These are phyloP conservation scores for Paraphaeosphaeria minitans DNA, from an alignment of 2,329 filamentous ascomycete species.

Conservation along the genomic window DNA sequence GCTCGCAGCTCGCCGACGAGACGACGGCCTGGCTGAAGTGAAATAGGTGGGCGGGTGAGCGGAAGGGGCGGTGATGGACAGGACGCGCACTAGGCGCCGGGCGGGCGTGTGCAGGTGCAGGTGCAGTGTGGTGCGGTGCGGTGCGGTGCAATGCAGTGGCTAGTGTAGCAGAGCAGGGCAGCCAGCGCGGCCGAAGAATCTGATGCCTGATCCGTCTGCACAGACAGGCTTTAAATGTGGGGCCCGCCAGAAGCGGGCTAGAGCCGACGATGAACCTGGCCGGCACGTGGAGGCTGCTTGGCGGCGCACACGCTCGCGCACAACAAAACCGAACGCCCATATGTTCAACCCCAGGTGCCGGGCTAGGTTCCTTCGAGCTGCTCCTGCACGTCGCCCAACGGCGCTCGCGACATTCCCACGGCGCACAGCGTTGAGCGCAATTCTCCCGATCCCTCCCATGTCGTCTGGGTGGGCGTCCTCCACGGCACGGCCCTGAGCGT, in stretches of 20 bases:
- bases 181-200: background rate
- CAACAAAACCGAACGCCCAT: background rate
- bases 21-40: background rate
- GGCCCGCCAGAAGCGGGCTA: background rate
- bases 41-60: background rate
- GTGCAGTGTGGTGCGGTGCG: no score
- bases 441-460: background rate
- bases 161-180: background rate
- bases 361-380: slow-evolving; percentile 1
- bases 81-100: background rate
- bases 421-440: background rate
- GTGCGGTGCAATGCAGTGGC: no score
- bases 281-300: no score
- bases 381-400: background rate
- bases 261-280: background rate
- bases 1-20: background rate
- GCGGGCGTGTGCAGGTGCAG: no score
- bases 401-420: background rate
- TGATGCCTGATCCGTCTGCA: background rate
- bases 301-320: no score
- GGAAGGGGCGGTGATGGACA: background rate
- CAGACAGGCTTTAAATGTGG: background rate
- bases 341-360: background rate
- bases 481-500: background rate
- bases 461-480: background rate